Percentiles rank a stretch among this genome's conserved stretches.
Evolutionary conservation across 208 protist genomes (phyloP).

Genomic region (Leishmania arabica): DNA sequence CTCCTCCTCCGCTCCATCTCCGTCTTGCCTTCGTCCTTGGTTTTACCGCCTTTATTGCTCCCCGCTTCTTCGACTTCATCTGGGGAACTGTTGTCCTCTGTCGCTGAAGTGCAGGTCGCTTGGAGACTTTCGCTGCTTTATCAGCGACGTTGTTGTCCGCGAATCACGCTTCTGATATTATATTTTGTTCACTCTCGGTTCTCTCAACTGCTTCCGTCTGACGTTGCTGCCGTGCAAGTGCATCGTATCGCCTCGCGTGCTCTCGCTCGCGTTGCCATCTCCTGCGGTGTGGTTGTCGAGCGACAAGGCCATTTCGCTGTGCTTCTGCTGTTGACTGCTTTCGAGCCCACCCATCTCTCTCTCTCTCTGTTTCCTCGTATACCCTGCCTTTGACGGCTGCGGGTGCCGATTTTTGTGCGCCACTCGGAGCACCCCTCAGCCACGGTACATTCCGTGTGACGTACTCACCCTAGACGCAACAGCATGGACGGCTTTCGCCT

Average conservation of each 20-base stretch:
- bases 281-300: background rate
- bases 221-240: background rate
- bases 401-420: background rate
- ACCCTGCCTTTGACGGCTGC: background rate
- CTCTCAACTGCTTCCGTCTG: background rate
- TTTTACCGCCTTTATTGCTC: background rate
- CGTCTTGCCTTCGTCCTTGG: background rate
- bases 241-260: background rate
- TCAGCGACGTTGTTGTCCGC: background rate
- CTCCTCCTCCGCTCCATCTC: background rate
- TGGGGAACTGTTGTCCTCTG: background rate
- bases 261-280: background rate
- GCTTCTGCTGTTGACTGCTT: too few species aligned
- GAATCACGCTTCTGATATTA: background rate
- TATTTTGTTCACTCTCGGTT: too few species aligned
- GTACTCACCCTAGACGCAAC: background rate
- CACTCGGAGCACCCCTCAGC: background rate
- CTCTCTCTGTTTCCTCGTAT: background rate
- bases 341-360: background rate
- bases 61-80: slow-evolving; percentile 17
- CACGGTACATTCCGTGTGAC: background rate
- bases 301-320: background rate
- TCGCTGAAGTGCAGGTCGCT: background rate
- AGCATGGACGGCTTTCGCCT: slow-evolving; percentile 29
- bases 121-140: background rate